Base-by-base conservation (phyloP, 371 early-diverging fungal genomes). In the Apophysomyces variabilis region DNA sequence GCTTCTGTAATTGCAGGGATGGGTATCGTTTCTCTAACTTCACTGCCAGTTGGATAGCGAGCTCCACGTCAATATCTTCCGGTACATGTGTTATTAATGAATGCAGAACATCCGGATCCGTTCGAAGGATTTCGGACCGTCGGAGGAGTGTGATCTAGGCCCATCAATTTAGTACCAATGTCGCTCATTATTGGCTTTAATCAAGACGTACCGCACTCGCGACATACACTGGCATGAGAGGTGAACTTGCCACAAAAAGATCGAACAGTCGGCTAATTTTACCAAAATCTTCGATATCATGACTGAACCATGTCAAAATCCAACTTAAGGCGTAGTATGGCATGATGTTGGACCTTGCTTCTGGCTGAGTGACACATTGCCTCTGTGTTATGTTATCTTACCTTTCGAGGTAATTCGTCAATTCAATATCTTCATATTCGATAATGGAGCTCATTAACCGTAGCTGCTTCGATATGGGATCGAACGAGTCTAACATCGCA, bases 281-380 rank as follows among this genome's bases (percentile, higher is more conserved):
- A 45, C 72, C 74, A 54, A 90, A 85, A 66, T 82, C 79, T 35
- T 75, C 73, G 43, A 95, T 64, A 68, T 94, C 90, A 71, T 95
- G 96, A 26, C 91, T 88, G 67, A 87, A 92, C 96, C 96, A 95
- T 11, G 95, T 93, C 44, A 95, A 74, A 45, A 94, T 78, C 95
- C 95, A 95, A 68, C 91, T 89, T 43, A 95, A 69, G 12, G 90
- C 90, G 74, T 92, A 95, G 70, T 89, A 92, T 14, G 94, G 92
- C 66, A 89, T 87, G 16, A 92, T 80, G 43, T 79, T 76, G 43
- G 71, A 69, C 54, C 79, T 75, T 60, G 13, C 16, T 35, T 46
- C 37, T 35, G 57, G 45, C 18, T 7, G 13, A 59, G 38, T 41
- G 45, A 56, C n/a, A 26, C 37, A 37, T 61, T 57, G 45, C 35